Conservation (phyloP, 1,139 yeast species). For the Blastobotrys elegans region DNA sequence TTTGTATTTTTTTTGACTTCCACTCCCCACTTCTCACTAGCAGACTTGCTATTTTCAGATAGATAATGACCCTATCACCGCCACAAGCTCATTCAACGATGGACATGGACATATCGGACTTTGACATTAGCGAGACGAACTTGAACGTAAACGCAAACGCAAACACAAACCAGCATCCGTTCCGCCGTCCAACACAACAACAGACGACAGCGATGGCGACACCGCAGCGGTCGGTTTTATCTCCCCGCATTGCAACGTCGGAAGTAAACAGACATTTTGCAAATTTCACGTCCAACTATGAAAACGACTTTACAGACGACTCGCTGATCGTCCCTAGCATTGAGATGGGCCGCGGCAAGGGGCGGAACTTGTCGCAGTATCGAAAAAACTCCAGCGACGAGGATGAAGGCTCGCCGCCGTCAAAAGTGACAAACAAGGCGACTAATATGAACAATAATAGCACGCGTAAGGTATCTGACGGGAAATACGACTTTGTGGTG, state of each 20-base stretch:
- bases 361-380: constrained; percentile 11
- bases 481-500: constrained; percentile 20
- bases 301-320: constrained; percentile 4
- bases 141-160: neutral
- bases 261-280: constrained; percentile 24
- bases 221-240: constrained; percentile 14
- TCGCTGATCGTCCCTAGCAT: constrained; percentile 16
- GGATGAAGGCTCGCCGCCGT: neutral
- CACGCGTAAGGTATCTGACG: constrained; percentile 8
- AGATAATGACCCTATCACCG: constrained; percentile 2
- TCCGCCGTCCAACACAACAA: too few relatives aligned
- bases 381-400: neutral
- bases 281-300: constrained; percentile 20
- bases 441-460: neutral
- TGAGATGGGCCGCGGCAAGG: constrained; percentile 18
- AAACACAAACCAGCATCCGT: neutral
- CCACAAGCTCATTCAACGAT: constrained; percentile 14
- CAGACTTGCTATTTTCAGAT: neutral
- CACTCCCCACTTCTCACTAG: neutral
- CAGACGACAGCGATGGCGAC: neutral
- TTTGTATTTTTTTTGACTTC: neutral
- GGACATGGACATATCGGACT: constrained; percentile 11
- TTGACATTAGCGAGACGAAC: constrained; percentile 16
- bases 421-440: neutral
- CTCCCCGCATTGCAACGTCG: constrained; percentile 21